phyloP scores from a whole-genome alignment of 441 rosid genomes.

The Viola pubescens region DNA sequence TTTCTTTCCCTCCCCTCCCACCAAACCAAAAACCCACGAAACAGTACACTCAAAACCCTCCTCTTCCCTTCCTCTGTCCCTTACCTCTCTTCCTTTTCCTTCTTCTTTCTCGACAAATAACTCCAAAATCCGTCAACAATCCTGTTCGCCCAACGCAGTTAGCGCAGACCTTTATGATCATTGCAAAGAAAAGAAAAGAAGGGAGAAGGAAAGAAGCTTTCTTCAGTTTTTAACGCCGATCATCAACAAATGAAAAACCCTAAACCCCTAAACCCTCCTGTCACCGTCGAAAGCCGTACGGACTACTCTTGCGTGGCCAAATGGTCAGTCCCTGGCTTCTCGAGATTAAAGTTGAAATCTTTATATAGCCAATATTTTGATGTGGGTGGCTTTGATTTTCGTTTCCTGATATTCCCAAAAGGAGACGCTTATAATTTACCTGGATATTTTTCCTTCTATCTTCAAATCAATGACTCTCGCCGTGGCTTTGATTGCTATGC shows the following conservation, averaged over 20 bases:
- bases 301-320: slow-evolving; percentile 55
- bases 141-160: neutral
- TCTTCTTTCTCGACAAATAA: neutral
- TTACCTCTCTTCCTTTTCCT: neutral
- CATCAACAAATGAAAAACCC: neutral
- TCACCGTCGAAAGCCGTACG: slow-evolving; percentile 55
- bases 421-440: slow-evolving; percentile 75
- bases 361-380: slow-evolving; percentile 67
- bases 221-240: too few relatives aligned
- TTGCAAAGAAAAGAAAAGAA: too few relatives aligned
- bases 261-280: slow-evolving; percentile 6
- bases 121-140: neutral
- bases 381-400: slow-evolving; percentile 84
- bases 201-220: too few relatives aligned
- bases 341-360: slow-evolving; percentile 60
- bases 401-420: slow-evolving; percentile 66
- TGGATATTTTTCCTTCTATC: slow-evolving; percentile 61
- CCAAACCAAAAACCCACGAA: neutral
- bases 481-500: slow-evolving; percentile 65
- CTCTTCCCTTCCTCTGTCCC: neutral
- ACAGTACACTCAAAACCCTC: neutral
- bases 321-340: slow-evolving; percentile 60
- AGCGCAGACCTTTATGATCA: too few relatives aligned
- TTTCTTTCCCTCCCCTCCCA: neutral
- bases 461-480: slow-evolving; percentile 79